Percentiles rank a stretch among this genome's conserved stretches.
Evolutionary conservation across 2,329 filamentous ascomycete species (phyloP).

Genomic region (Paraphaeosphaeria sporulosa): DNA sequence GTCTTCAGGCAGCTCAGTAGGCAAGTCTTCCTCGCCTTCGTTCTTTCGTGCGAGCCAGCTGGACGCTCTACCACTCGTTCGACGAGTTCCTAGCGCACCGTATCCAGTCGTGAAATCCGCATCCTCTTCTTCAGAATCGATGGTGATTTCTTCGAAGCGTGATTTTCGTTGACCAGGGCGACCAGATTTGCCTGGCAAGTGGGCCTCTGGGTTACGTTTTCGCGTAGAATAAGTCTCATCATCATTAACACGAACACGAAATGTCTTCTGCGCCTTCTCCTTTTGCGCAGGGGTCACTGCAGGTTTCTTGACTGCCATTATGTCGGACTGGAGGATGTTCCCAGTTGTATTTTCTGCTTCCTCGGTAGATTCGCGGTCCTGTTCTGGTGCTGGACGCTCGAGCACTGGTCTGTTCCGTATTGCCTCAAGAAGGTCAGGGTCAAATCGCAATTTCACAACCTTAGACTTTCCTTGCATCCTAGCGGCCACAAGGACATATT

Average conservation of each 20-base stretch:
- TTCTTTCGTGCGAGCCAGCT: conserved; percentile 54
- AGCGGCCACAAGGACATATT: conserved; percentile 56
- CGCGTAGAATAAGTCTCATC: conserved; percentile 51
- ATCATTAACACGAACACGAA: conserved; percentile 48
- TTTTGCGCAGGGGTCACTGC: conserved; percentile 29
- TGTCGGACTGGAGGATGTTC: conserved; percentile 49
- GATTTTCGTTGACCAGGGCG: conserved; percentile 26
- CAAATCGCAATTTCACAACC: conserved; percentile 52
- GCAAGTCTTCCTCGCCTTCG: conserved; percentile 52
- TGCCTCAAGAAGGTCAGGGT: conserved; percentile 46
- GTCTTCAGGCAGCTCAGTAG: conserved; percentile 53
- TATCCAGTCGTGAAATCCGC: conserved; percentile 34
- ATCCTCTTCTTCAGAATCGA: conserved; percentile 55
- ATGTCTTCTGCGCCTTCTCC: conserved; percentile 43
- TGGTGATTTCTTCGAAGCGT: conserved; percentile 56
- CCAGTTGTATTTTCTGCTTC: conserved; percentile 32
- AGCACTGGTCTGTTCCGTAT: conserved; percentile 42
- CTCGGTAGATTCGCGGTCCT: conserved; percentile 28
- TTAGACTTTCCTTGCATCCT: conserved; percentile 55
- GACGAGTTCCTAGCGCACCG: conserved; percentile 23
- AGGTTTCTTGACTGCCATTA: conserved; percentile 29
- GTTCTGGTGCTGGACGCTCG: conserved; percentile 30
- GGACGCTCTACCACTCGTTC: conserved; percentile 37
- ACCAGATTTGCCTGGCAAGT: conserved; percentile 29
- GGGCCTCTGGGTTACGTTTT: conserved; percentile 32